These are phyloP conservation scores for Pythium pyrilobum DNA, from an alignment of 352 stramenopile species.

Conservation along the genomic window DNA sequence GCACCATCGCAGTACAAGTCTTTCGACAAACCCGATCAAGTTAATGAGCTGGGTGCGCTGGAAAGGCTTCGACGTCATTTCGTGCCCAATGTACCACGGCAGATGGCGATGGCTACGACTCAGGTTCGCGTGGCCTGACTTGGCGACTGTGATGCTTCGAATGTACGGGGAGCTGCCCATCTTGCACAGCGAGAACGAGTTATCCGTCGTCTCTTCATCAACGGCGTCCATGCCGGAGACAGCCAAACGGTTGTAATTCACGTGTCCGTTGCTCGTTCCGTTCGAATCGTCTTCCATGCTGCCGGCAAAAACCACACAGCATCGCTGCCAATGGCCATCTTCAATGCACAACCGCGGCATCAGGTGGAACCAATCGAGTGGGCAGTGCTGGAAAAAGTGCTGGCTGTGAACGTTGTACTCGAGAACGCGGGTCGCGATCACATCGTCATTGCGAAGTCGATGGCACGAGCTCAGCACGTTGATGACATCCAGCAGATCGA, in stretches of 20 bases:
- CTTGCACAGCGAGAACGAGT: not conserved
- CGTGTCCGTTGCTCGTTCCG: too few species aligned
- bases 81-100: not conserved
- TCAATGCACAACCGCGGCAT: not conserved
- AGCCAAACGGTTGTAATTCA: too few species aligned
- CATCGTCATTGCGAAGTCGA: not conserved
- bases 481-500: not conserved
- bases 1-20: not conserved
- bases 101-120: not conserved
- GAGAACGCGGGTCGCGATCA: not conserved
- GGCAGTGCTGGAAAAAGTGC: slow-evolving; percentile 1
- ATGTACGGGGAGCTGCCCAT: not conserved
- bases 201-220: not conserved
- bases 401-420: not conserved
- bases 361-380: slow-evolving; percentile 3
- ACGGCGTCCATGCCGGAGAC: too few species aligned
- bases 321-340: not conserved
- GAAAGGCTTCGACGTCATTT: not conserved
- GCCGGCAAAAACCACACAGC: not conserved
- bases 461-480: not conserved
- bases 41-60: not conserved
- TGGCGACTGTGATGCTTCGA: not conserved
- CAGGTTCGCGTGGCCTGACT: too few species aligned
- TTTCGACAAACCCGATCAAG: not conserved
- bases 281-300: too few species aligned